Base-by-base conservation (phyloP, 495 filamentous ascomycete genomes). In the Hyaloscypha bicolor region DNA sequence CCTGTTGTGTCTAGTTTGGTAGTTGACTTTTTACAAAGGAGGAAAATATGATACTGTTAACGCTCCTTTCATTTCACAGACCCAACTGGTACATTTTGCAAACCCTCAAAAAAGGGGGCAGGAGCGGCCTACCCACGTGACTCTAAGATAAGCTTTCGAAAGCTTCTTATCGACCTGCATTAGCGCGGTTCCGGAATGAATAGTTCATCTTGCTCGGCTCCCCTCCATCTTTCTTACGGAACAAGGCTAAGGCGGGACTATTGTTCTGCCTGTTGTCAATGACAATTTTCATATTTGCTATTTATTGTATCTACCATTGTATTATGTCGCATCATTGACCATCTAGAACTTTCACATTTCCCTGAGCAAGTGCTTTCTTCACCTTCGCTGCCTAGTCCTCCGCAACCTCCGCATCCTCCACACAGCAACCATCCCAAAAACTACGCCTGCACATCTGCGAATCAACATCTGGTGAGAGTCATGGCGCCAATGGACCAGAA, bases 121-220 rank as follows among this genome's bases (percentile, higher is more conserved):
- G 1, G 42, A 6, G 16, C 42, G 42, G 3, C 8, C 1, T 12
- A 48, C 16, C 5, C 53, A 56, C 53, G 53, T 56, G 53, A 56
- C 29, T 56, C 53, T 56, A 25, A 56, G 29, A 33, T 6, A 32
- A 21, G 9, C 22, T 30, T 6, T 22, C 30, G 25, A 25, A 25
- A 2, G 25, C 25, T 25, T 2, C 56, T 60, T 60, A 60, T 60
- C 56, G 31, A n/a, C 30, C n/a, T 60, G 56, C 56, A 60, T 60
- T 60, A 60, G 56, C 31, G 56, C n/a, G 30, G 29, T 4, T 33
- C 16, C 12, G 6, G 9, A 60, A 8, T 14, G 8, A 16, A 35
- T 60, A 11, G 32, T 2, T 19, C 42, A 16, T 48, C 16, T 1
- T 19, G 42, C 9, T 48, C 42, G 16, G 42, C 9, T 14, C 42